phyloP scores from a whole-genome alignment of 1,284 basidiomycete species.

The Trichosporon sp. region DNA sequence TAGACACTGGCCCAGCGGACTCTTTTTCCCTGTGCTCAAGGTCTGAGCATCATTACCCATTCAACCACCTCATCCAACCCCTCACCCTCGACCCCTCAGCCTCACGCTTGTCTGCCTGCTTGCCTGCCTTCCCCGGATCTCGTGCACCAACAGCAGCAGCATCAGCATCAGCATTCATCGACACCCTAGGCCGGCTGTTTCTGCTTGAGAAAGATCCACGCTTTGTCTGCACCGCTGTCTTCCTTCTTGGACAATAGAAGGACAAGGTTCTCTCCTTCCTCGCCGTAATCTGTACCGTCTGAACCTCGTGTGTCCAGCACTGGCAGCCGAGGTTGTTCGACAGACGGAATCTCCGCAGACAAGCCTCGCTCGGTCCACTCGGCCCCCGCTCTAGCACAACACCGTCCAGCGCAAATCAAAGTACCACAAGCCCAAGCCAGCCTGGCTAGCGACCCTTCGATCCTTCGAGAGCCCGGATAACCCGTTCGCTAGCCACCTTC shows the following conservation, averaged over 20 bases:
- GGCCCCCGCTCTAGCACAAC: not conserved
- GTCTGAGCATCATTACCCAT: slow-evolving; percentile 1
- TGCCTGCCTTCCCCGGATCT: no score
- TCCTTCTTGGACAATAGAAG: not conserved
- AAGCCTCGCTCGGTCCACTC: not conserved
- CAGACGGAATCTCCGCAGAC: not conserved
- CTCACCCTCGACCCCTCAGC: no score
- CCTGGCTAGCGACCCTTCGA: no score
- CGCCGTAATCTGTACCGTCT: not conserved
- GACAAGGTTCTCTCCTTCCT: not conserved
- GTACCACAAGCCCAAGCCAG: no score
- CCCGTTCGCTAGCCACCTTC: not conserved
- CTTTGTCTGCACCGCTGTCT: not conserved
- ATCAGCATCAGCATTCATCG: no score
- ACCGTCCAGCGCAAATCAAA: not conserved
- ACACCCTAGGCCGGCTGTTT: not conserved
- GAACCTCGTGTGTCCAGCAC: not conserved
- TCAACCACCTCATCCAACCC: not conserved
- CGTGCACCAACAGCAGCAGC: no score
- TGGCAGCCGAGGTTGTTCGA: not conserved
- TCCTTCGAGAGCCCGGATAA: not conserved
- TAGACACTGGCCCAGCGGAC: not conserved
- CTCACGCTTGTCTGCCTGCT: no score
- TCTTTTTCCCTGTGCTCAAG: slow-evolving; percentile 1
- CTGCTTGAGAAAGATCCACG: not conserved